Conservation (phyloP, 345 rosid genomes). For the Excoecaria cochinchinensis region DNA sequence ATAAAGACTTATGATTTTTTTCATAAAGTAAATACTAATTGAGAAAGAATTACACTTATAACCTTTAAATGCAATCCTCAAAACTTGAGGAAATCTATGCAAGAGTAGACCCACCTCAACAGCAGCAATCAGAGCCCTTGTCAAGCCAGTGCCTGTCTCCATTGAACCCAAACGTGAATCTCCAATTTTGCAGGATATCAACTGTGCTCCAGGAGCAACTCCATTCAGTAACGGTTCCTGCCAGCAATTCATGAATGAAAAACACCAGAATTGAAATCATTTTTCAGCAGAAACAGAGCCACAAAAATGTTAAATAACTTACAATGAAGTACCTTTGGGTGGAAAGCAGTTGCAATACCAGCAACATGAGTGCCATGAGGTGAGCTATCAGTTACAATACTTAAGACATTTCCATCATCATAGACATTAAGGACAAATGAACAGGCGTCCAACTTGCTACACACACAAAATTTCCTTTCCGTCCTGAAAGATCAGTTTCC, state of each 20-base stretch:
- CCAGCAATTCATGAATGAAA: constrained; percentile 16
- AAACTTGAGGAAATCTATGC: background rate
- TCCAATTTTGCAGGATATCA: constrained; percentile 98
- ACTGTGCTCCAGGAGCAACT: constrained; percentile 95
- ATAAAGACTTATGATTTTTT: background rate
- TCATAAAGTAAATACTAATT: background rate
- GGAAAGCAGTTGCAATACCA: constrained; percentile 93
- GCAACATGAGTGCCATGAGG: constrained; percentile 99
- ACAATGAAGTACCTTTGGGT: constrained; percentile 62
- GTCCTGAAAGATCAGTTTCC: constrained; percentile 43
- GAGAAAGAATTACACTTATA: background rate
- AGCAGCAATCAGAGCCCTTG: constrained; percentile 83
- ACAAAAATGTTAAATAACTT: constrained; percentile 8
- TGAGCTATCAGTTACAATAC: constrained; percentile 92
- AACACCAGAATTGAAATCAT: constrained; percentile 10
- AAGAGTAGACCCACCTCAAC: constrained; percentile 58
- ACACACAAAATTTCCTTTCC: constrained; percentile 81
- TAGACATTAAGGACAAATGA: constrained; percentile 77
- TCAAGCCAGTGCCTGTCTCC: constrained; percentile 98
- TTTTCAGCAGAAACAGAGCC: constrained; percentile 9
- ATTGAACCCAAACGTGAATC: constrained; percentile 90
- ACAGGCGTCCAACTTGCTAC: constrained; percentile 96
- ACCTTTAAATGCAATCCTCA: background rate
- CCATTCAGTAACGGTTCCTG: constrained; percentile 95
- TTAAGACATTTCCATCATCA: constrained; percentile 76